phyloP scores from a whole-genome alignment of 257 asterid species.

The Gardenia jasminoides region DNA sequence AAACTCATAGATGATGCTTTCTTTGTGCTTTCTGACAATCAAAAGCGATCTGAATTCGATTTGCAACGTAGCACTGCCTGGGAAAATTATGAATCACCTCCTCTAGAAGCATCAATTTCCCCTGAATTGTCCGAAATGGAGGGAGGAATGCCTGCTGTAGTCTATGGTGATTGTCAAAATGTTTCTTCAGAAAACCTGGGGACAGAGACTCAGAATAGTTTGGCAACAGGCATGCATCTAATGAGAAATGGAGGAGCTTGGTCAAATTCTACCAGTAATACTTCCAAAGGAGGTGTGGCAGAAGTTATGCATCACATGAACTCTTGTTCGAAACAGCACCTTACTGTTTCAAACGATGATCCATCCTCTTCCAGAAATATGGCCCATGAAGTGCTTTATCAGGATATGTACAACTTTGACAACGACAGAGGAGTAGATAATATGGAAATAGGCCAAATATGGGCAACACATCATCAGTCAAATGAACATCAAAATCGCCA shows the following conservation, averaged over 20 bases:
- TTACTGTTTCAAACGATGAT: neutral
- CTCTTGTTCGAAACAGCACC: neutral
- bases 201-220: neutral
- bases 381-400: neutral
- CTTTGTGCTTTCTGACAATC: conserved; percentile 12
- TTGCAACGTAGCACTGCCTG: conserved; percentile 10
- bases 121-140: neutral
- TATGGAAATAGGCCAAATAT: conserved; percentile 19
- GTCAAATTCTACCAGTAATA: neutral
- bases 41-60: conserved; percentile 18
- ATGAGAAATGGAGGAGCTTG: neutral
- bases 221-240: neutral
- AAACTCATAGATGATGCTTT: conserved; percentile 20
- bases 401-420: conserved; percentile 24
- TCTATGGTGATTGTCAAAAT: neutral
- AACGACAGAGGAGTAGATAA: conserved; percentile 10
- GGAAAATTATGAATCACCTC: conserved; percentile 10
- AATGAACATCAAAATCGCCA: conserved; percentile 5
- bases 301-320: neutral
- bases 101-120: neutral
- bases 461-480: conserved; percentile 22
- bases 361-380: neutral
- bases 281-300: neutral
- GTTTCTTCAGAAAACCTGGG: neutral
- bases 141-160: neutral